These are phyloP conservation scores for Colletotrichum zoysiae DNA, from an alignment of 2,329 filamentous ascomycete species.

Conservation along the genomic window DNA sequence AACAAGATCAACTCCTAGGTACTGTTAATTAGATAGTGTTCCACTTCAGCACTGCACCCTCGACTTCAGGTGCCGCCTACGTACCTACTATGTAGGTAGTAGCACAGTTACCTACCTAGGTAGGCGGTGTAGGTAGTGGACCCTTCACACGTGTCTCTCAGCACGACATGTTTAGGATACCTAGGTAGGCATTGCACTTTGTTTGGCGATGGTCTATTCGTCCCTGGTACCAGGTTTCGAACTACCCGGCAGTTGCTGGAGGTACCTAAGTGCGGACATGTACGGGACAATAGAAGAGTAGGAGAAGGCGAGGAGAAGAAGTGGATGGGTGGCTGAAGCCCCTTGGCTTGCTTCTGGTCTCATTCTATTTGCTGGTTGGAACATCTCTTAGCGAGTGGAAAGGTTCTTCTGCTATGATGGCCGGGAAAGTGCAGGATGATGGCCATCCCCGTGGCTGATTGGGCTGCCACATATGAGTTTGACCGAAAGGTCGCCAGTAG, in stretches of 20 bases:
- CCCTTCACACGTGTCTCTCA: background rate
- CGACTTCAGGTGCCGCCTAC: background rate
- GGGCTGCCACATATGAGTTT: conserved; percentile 5
- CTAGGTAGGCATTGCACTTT: background rate
- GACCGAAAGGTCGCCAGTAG: background rate
- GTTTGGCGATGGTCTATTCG: background rate
- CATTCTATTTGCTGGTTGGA: background rate
- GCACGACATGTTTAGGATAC: background rate
- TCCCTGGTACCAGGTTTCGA: background rate
- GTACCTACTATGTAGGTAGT: no score
- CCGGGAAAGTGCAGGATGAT: conserved; percentile 14
- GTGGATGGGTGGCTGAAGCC: conserved; percentile 14
- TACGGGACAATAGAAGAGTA: background rate
- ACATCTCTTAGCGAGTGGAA: background rate
- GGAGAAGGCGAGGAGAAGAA: conserved; percentile 10
- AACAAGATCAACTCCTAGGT: conserved; percentile 31
- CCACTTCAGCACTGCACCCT: background rate
- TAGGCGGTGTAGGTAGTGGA: no score
- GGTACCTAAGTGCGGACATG: background rate
- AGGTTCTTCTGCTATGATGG: background rate
- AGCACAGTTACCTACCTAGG: no score
- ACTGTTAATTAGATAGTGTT: background rate
- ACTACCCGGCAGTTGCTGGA: background rate
- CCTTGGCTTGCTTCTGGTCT: background rate
- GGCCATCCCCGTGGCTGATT: conserved; percentile 24